Base-by-base conservation (phyloP, 768 basidiomycete genomes). In the Hemileccinum rubropunctum region DNA sequence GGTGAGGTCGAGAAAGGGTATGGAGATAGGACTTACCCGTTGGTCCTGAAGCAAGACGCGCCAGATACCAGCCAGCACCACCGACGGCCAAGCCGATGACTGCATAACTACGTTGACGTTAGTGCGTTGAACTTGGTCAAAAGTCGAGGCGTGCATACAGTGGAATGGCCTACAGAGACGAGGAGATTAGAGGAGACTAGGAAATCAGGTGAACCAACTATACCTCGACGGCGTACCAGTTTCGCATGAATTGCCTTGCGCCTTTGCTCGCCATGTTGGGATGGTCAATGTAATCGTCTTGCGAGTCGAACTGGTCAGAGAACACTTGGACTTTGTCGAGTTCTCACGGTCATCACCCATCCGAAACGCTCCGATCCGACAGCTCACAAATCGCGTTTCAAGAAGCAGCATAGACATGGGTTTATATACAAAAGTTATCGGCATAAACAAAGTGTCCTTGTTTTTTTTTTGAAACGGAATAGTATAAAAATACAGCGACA, bases 1-100 rank as follows among this genome's bases (percentile, higher is more conserved):
- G 30, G 45, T 60, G 38, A 53, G 51, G 32, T n/a, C 17, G 14
- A 13, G 41, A 20, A 40, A 4, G 27, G 2, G 15, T 12, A 28
- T 15, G 5, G 1, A 8, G 17, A 18, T 7, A 42, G 26, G 66
- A 26, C 76, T 62, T 56, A 84, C 83, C 72, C 21, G 60, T 67
- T 23, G 82, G 79, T 17, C 83, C 82, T 18, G 39, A 47, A 1
- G 88, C 83, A 40, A 91, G 77, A 45, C 84, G 83, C 57, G 68
- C 72, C 38, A 85, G 57, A 67, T 90, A 91, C 84, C 81, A 86
- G 39, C 65, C 57, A 47, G 86, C 87, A 57, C 88, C 88, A 47
- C 66, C 70, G 37, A 74, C 67, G 20, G 76, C 74, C 33, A 73
- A 40, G 39, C 80, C 80, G 33, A 82, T 72, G 59, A 84, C 70